These are phyloP conservation scores for Breynia disticha DNA, from an alignment of 441 rosid species.

Conservation along the genomic window DNA sequence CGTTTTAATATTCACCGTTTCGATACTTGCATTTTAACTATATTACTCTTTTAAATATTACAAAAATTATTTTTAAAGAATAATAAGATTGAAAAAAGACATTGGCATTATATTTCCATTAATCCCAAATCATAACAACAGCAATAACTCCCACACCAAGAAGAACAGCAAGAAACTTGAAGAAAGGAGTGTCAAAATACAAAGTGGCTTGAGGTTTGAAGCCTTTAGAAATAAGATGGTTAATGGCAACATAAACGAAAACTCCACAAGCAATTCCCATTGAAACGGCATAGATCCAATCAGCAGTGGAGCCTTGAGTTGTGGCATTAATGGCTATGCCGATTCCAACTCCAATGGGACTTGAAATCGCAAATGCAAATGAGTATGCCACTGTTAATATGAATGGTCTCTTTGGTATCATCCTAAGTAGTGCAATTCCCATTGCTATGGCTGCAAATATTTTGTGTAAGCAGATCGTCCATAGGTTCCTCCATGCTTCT, in stretches of 20 bases:
- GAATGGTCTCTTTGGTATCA: conserved; percentile 67
- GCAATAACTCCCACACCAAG: conserved; percentile 59
- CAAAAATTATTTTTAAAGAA: too few relatives aligned
- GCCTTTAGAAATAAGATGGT: conserved; percentile 65
- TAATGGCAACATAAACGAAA: conserved; percentile 65
- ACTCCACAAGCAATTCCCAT: conserved; percentile 85
- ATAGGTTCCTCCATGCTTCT: conserved; percentile 75
- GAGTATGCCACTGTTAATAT: conserved; percentile 47
- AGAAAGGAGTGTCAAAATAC: conserved; percentile 33
- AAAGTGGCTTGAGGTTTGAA: conserved; percentile 30
- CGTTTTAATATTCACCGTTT: too few relatives aligned
- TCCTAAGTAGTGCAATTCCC: conserved; percentile 81
- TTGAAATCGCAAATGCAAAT: conserved; percentile 73
- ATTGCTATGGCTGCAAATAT: conserved; percentile 79
- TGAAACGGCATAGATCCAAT: conserved; percentile 68
- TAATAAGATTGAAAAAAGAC: too few relatives aligned
- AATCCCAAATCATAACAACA: conserved; percentile 77
- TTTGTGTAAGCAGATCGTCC: conserved; percentile 78
- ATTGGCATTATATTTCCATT: too few relatives aligned
- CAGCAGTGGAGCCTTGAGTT: conserved; percentile 57
- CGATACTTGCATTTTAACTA: too few relatives aligned
- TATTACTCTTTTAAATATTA: too few relatives aligned
- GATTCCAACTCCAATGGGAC: conserved; percentile 62
- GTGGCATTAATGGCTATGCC: conserved; percentile 76
- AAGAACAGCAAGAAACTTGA: conserved; percentile 49